Conservation (phyloP, 1,139 yeast genomes). For the Blastobotrys aristatus region DNA sequence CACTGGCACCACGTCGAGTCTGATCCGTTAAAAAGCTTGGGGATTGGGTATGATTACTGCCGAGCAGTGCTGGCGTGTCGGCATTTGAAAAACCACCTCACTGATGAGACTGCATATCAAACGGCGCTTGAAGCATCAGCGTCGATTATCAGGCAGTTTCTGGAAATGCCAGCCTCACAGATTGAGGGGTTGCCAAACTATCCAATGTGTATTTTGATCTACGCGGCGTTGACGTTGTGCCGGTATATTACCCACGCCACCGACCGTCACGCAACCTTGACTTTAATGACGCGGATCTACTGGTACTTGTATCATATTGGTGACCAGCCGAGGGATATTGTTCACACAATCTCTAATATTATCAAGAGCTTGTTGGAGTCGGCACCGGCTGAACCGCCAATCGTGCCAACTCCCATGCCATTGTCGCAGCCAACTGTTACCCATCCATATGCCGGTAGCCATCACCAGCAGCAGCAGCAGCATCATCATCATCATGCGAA, state of each 20-base stretch:
- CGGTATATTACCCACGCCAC: constrained; percentile 40
- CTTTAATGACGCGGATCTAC: constrained; percentile 45
- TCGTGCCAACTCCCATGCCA: constrained; percentile 2
- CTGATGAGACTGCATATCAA: constrained; percentile 3
- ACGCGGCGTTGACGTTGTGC: constrained; percentile 47
- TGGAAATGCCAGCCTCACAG: constrained; percentile 40
- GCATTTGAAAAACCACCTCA: not conserved
- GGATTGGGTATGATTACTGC: constrained; percentile 12
- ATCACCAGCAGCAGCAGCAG: constrained; percentile 2
- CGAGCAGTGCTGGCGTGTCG: constrained; percentile 8
- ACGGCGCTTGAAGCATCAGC: constrained; percentile 34
- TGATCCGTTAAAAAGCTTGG: too few relatives aligned
- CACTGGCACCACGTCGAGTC: not conserved
- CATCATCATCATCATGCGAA: not conserved
- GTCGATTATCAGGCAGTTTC: constrained; percentile 40
- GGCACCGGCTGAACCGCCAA: constrained; percentile 12
- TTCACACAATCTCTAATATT: constrained; percentile 50
- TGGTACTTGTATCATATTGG: constrained; percentile 54
- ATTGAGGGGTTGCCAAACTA: constrained; percentile 50
- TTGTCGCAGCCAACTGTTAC: not conserved
- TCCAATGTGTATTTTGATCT: constrained; percentile 46
- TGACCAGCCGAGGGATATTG: constrained; percentile 49
- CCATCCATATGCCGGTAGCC: constrained; percentile 1
- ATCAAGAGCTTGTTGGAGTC: constrained; percentile 45
- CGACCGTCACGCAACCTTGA: constrained; percentile 28